Conservation (phyloP, 257 asterid genomes). For the Rhazya stricta region DNA sequence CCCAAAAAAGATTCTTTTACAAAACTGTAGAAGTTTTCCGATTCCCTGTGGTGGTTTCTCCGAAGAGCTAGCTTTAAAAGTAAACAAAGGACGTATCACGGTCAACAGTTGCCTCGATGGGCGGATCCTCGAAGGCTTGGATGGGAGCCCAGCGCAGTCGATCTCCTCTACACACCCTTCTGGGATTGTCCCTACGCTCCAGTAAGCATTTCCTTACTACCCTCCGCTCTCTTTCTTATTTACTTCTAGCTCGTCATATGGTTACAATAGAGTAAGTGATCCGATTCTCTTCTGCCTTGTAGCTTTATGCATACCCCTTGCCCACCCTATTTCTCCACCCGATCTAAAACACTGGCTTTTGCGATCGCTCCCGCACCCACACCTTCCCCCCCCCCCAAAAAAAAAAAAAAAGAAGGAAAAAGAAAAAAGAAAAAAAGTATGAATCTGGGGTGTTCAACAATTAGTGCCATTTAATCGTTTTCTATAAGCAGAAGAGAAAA, state of each 20-base stretch:
- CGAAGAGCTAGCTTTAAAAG: not conserved
- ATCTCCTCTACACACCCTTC: constrained; percentile 71
- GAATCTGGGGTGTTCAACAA: too few relatives aligned
- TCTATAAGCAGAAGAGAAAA: too few relatives aligned
- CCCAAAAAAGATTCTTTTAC: too few relatives aligned
- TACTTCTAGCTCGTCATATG: too few relatives aligned
- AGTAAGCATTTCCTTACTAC: constrained; percentile 37
- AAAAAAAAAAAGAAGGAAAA: too few relatives aligned
- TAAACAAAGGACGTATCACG: not conserved
- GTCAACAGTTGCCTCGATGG: constrained; percentile 32
- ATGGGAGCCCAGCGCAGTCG: constrained; percentile 84
- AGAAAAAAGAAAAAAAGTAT: too few relatives aligned
- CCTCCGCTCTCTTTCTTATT: not conserved
- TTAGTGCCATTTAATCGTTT: too few relatives aligned
- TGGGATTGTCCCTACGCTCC: constrained; percentile 81
- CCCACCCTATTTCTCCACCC: not conserved
- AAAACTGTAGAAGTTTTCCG: not conserved
- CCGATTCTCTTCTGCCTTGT: not conserved
- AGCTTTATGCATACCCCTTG: not conserved
- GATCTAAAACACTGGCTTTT: too few relatives aligned
- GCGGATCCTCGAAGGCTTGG: constrained; percentile 73
- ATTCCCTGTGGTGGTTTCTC: not conserved
- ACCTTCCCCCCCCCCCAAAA: too few relatives aligned
- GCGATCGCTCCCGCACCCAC: too few relatives aligned
- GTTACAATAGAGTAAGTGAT: too few relatives aligned